Conservation (phyloP, 306 rosid species). For the Albizia julibrissin region DNA sequence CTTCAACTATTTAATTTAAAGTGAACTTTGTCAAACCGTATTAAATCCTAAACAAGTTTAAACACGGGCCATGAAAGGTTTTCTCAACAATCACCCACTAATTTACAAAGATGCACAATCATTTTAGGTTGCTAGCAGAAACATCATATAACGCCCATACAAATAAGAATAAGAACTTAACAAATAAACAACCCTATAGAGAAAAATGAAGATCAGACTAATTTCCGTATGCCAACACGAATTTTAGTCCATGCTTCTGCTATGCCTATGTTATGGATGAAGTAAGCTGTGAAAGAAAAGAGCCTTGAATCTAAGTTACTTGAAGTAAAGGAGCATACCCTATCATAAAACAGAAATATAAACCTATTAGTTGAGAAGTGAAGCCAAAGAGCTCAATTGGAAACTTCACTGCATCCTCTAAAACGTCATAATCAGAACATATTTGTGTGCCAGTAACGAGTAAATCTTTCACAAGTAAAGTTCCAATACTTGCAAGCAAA, state of each 20-base stretch:
- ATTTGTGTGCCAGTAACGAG: not conserved
- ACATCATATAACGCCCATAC: not conserved
- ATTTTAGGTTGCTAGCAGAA: constrained; percentile 1
- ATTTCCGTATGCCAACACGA: not conserved
- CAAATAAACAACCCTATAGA: constrained; percentile 10
- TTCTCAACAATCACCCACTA: constrained; percentile 8
- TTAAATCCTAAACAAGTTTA: constrained; percentile 8
- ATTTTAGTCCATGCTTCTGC: not conserved
- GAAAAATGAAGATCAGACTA: constrained; percentile 1
- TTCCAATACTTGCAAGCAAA: not conserved
- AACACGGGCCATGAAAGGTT: constrained; percentile 9
- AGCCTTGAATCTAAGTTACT: constrained; percentile 3
- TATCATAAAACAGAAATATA: not conserved
- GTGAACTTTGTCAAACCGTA: constrained; percentile 14
- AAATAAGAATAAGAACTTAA: constrained; percentile 27
- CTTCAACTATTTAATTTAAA: constrained; percentile 27
- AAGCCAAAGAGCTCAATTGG: constrained; percentile 3
- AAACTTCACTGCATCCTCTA: not conserved
- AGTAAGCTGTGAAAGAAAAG: constrained; percentile 7
- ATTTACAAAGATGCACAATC: not conserved
- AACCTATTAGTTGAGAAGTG: not conserved
- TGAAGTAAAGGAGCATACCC: not conserved
- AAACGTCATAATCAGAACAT: not conserved
- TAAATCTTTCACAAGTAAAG: not conserved
- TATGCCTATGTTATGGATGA: not conserved